These are phyloP conservation scores for Pecoramyces ruminantium DNA, from an alignment of 192 early-diverging fungal species.

Conservation along the genomic window DNA sequence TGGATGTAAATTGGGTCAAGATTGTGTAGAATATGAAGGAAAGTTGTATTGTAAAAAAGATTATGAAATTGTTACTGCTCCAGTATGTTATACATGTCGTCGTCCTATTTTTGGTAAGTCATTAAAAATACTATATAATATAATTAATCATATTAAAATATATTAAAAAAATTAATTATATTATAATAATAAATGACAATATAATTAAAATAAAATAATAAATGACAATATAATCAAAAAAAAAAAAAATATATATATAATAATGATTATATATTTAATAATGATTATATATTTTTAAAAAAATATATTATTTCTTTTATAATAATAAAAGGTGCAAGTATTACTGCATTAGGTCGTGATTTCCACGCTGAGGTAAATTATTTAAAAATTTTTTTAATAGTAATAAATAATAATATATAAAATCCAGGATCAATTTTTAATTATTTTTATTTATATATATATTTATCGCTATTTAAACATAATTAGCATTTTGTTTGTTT, in stretches of 20 bases:
- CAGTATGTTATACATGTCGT: conserved; percentile 18
- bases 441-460: too few species aligned
- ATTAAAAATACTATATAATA: too few species aligned
- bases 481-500: conserved; percentile 26
- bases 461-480: not conserved
- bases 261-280: too few species aligned
- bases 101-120: conserved; percentile 15
- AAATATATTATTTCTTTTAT: not conserved
- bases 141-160: too few species aligned
- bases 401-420: too few species aligned
- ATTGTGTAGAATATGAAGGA: conserved; percentile 20
- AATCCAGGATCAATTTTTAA: too few species aligned
- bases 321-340: not conserved
- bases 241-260: too few species aligned
- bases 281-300: too few species aligned
- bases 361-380: conserved; percentile 25
- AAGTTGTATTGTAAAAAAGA: conserved; percentile 27
- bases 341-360: conserved; percentile 17
- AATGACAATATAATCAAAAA: too few species aligned
- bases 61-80: conserved; percentile 10
- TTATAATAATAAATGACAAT: too few species aligned
- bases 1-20: conserved; percentile 8
- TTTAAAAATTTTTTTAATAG: not conserved
- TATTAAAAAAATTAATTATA: too few species aligned
- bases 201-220: too few species aligned